Conservation (phyloP, 2,329 filamentous ascomycete genomes). For the Fusarium decemcellulare region DNA sequence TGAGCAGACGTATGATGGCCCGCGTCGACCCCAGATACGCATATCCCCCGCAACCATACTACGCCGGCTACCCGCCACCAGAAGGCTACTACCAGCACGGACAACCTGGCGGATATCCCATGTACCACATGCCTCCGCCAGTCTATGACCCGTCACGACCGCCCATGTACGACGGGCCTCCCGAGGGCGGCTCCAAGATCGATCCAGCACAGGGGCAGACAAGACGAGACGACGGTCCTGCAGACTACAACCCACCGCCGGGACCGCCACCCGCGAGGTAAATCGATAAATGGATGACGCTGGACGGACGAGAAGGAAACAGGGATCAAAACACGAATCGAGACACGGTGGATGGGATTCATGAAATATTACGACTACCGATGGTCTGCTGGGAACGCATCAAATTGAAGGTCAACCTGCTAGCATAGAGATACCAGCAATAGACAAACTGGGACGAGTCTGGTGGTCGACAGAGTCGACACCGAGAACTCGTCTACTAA, state of each 20-base stretch:
- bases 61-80: slow-evolving; percentile 55
- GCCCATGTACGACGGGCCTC: slow-evolving; percentile 67
- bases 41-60: slow-evolving; percentile 57
- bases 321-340: slow-evolving; percentile 4
- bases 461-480: slow-evolving; percentile 4
- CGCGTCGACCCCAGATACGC: slow-evolving; percentile 65
- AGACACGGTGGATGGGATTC: background rate
- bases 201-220: slow-evolving; percentile 63
- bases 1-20: slow-evolving; percentile 62
- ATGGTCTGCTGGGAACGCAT: slow-evolving; percentile 17
- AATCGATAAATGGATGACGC: background rate
- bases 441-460: slow-evolving; percentile 9
- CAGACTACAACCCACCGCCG: slow-evolving; percentile 58
- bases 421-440: slow-evolving; percentile 33
- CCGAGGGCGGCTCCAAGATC: slow-evolving; percentile 65
- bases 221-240: slow-evolving; percentile 28
- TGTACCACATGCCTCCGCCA: slow-evolving; percentile 62
- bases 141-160: slow-evolving; percentile 72
- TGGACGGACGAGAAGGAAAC: background rate
- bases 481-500: slow-evolving; percentile 6
- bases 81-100: slow-evolving; percentile 38
- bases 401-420: slow-evolving; percentile 31
- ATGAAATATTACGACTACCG: slow-evolving; percentile 10
- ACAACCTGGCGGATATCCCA: slow-evolving; percentile 45
- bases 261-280: slow-evolving; percentile 59